These are phyloP conservation scores for Fusarium sp. DNA, from an alignment of 2,329 filamentous ascomycete species.

Conservation along the genomic window DNA sequence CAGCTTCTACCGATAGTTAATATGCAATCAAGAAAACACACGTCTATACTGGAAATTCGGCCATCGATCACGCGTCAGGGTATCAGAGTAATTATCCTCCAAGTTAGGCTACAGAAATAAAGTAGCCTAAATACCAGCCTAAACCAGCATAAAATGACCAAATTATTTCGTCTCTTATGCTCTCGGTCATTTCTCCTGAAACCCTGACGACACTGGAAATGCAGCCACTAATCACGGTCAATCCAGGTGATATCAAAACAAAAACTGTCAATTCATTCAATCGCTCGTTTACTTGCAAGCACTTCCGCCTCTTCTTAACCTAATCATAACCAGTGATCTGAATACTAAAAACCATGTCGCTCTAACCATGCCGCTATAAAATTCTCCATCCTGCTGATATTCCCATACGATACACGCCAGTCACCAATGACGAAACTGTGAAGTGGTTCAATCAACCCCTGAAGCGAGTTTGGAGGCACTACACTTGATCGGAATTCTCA, in stretches of 20 bases:
- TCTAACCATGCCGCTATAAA: conserved; percentile 24
- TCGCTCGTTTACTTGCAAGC: conserved; percentile 6
- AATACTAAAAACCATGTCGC: conserved; percentile 6
- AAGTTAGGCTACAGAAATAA: too few relatives aligned
- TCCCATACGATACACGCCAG: background rate
- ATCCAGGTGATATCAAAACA: background rate
- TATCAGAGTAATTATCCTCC: too few relatives aligned
- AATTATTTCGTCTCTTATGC: too few relatives aligned
- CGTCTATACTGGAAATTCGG: background rate
- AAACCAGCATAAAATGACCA: too few relatives aligned
- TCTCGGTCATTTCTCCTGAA: too few relatives aligned
- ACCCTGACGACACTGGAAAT: background rate
- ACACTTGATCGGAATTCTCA: background rate
- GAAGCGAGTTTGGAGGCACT: background rate
- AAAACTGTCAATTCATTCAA: background rate
- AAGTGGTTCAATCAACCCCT: background rate
- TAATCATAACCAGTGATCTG: background rate
- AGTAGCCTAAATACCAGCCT: too few relatives aligned
- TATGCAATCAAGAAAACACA: background rate
- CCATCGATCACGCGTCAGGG: too few relatives aligned
- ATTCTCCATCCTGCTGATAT: background rate
- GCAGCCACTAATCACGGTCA: background rate
- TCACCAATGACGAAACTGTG: background rate
- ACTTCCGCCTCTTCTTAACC: background rate
- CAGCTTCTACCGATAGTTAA: background rate